Base-by-base conservation (phyloP, 495 filamentous ascomycete genomes). In the Daldinia loculata region DNA sequence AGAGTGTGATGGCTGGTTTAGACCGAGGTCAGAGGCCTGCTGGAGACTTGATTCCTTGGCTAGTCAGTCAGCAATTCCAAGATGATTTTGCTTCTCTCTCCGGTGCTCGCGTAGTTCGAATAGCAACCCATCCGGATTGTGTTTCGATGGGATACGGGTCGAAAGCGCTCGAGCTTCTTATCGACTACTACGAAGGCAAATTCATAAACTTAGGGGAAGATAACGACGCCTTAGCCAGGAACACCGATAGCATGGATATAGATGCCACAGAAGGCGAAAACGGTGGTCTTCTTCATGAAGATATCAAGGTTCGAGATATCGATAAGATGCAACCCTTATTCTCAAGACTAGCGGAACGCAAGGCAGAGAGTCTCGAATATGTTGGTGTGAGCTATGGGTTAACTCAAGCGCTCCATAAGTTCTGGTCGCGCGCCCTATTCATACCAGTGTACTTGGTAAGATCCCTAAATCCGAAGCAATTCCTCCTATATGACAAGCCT, bases 31-130 rank as follows among this genome's bases (percentile, higher is more conserved):
- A 94, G 76, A 86, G 97, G 57, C 92, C 95, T 8, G 92, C 94
- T 22, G 96, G 96, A 65, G 96, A 99, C 78, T 83, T 99, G 51
- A 99, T 99, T 57, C 96, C 96, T 1, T 99, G 96, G 96, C 87
- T 98, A 45, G 92, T 99, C 60, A 95, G 92, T 77, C 95, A 98
- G 77, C 96, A 99, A 79, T 99, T 97, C 82, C 96, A 98, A 77
- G 96, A 99, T 73, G 93, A 97, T 70, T 99, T 99, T 72, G 95
- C 95, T 26, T 90, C 91, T 63, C 86, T 98, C 15, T 97, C 93
- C 6, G 96, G 96, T 39, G 96, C 95, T 36, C 88, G 96, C 32
- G 83, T 99, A 45, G 93, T 99, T 29, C 90, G 96, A 22, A 98
- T 99, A 65, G 96, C 96, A 6, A 98, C 95, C 1, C 96, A 98